These are phyloP conservation scores for Sporothrix humicola DNA, from an alignment of 2,329 filamentous ascomycete genomes.

Conservation along the genomic window DNA sequence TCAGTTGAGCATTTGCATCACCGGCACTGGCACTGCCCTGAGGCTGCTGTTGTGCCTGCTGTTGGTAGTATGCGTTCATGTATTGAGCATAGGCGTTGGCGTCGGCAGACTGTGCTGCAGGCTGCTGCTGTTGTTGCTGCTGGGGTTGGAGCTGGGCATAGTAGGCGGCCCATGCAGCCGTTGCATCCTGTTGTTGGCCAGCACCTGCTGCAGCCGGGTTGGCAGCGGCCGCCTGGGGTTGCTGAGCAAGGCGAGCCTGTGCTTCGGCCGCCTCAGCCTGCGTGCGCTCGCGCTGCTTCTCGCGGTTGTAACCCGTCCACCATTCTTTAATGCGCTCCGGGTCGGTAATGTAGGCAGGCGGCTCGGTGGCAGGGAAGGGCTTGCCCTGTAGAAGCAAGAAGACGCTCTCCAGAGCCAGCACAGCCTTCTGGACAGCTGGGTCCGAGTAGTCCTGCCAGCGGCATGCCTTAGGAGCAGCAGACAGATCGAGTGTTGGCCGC, in stretches of 20 bases:
- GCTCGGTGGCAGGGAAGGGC: slow-evolving; percentile 56
- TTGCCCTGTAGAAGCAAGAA: slow-evolving; percentile 52
- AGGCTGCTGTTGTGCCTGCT: slow-evolving; percentile 32
- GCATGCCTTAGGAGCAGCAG: slow-evolving; percentile 43
- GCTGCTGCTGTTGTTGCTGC: slow-evolving; percentile 38
- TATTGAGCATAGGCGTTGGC: slow-evolving; percentile 46
- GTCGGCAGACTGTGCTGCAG: slow-evolving; percentile 34
- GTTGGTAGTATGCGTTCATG: slow-evolving; percentile 44
- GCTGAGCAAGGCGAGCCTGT: slow-evolving; percentile 13
- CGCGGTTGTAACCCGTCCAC: slow-evolving; percentile 55
- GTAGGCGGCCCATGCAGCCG: slow-evolving; percentile 49
- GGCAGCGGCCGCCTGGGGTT: neutral
- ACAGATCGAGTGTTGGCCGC: slow-evolving; percentile 49
- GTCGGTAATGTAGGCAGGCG: slow-evolving; percentile 59
- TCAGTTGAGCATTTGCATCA: slow-evolving; percentile 37
- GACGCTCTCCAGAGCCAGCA: slow-evolving; percentile 51
- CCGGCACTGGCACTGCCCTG: neutral
- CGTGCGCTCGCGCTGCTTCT: slow-evolving; percentile 44
- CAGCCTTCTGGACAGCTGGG: slow-evolving; percentile 50
- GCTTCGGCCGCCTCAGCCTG: slow-evolving; percentile 46
- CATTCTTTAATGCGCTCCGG: slow-evolving; percentile 57
- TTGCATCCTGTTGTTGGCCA: slow-evolving; percentile 42
- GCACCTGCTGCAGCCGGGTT: slow-evolving; percentile 32
- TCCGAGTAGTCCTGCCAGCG: slow-evolving; percentile 50
- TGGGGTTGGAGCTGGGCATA: slow-evolving; percentile 48